These are phyloP conservation scores for Cornus florida DNA, from an alignment of 148 eudicot species.

Conservation along the genomic window DNA sequence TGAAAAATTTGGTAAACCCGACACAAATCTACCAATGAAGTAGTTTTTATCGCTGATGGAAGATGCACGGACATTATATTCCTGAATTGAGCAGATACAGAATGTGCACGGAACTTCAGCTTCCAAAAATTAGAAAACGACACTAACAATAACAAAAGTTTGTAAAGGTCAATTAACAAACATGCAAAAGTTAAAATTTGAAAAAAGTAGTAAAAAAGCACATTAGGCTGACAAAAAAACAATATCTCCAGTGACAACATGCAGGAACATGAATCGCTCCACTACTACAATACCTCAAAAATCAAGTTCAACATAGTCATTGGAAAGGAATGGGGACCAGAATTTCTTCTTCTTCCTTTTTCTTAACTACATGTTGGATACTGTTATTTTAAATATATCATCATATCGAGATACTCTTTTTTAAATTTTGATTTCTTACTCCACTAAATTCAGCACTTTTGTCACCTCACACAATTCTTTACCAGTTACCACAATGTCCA, in stretches of 20 bases:
- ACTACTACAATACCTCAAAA: neutral
- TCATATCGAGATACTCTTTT: neutral
- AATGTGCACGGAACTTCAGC: slow-evolving; percentile 1
- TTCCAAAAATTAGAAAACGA: neutral
- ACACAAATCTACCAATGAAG: slow-evolving; percentile 77
- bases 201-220: neutral
- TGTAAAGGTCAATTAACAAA: neutral
- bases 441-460: neutral
- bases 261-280: neutral
- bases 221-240: neutral
- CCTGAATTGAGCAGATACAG: slow-evolving; percentile 42
- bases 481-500: too few relatives aligned
- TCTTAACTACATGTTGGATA: too few relatives aligned
- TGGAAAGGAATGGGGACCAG: neutral
- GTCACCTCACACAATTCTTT: too few relatives aligned
- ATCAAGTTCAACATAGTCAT: neutral
- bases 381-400: too few relatives aligned
- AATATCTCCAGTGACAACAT: neutral
- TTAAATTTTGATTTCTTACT: neutral
- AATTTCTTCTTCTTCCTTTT: neutral
- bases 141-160: too few relatives aligned
- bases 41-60: slow-evolving; percentile 70
- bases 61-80: slow-evolving; percentile 77
- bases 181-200: too few relatives aligned
- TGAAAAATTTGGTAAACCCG: slow-evolving; percentile 76